These are phyloP conservation scores for Didymellaceae sp. DNA, from an alignment of 2,329 filamentous ascomycete species.

Conservation along the genomic window DNA sequence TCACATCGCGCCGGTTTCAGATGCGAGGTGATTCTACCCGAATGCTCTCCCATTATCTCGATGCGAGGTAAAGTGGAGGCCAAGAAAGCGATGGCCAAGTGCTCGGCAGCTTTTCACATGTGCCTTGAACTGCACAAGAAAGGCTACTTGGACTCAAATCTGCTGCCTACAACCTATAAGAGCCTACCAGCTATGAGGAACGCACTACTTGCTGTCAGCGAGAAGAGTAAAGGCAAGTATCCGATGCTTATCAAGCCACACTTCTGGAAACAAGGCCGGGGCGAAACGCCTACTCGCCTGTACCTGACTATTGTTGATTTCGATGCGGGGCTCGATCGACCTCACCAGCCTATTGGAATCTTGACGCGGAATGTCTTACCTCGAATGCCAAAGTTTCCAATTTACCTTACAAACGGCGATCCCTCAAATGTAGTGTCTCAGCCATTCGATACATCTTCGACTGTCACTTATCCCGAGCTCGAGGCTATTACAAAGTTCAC, in stretches of 20 bases:
- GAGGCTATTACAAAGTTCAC: conserved; percentile 73
- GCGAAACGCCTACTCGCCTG: conserved; percentile 58
- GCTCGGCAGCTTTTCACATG: conserved; percentile 85
- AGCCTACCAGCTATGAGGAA: conserved; percentile 83
- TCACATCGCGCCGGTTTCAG: conserved; percentile 43
- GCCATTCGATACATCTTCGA: conserved; percentile 54
- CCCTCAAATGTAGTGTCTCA: conserved; percentile 64
- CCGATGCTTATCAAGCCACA: conserved; percentile 79
- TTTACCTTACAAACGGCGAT: conserved; percentile 73
- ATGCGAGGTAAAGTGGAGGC: conserved; percentile 67
- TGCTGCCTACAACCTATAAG: conserved; percentile 76
- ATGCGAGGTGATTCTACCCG: conserved; percentile 81
- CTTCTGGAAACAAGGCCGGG: conserved; percentile 67
- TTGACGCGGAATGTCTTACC: conserved; percentile 73
- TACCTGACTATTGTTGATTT: conserved; percentile 70
- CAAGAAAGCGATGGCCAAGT: conserved; percentile 81
- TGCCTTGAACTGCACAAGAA: conserved; percentile 73
- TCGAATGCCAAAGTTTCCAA: conserved; percentile 67
- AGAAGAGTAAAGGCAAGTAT: conserved; percentile 77
- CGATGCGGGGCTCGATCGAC: conserved; percentile 62
- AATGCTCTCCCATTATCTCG: conserved; percentile 72
- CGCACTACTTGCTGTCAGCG: conserved; percentile 79
- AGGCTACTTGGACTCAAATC: conserved; percentile 72
- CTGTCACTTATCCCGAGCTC: conserved; percentile 54
- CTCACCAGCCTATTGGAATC: conserved; percentile 70